Base-by-base conservation (phyloP, 2,329 filamentous ascomycete genomes). In the Capronia epimyces region DNA sequence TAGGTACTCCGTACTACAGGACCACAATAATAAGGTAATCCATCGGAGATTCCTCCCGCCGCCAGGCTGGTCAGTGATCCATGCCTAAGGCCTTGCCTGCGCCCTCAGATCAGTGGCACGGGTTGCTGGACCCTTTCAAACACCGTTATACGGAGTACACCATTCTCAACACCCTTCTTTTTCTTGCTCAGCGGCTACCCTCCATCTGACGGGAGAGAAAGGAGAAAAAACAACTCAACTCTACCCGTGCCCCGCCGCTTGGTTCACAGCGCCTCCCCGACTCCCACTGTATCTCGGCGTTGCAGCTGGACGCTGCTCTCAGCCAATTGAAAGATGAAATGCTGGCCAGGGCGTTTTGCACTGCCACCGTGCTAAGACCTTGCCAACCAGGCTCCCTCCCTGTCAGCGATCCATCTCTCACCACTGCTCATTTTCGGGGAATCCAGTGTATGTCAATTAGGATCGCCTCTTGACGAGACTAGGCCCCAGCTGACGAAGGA, bases 321-420 rank as follows among this genome's bases (percentile, higher is more conserved):
- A 24, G 34, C 53, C 53, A 55, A 55, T 55, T 39, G 48, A 43
- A 43, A 10, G 13, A 24, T 6, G 21, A 34, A 36, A 34, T 20
- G 8, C 18, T 44, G 49, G 45, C 46, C 45, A 49, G 24, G 34
- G 50, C 42, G 36, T 43, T 49, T 55, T 55, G 53, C 53, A 55
- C 53, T 55, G 53, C 53, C 53, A 55, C 53, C 18, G 22, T 49
- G 43, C 49, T 52, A 53, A 52, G 29, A 32, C 34, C 39, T 48
- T 43, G 43, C 34, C 46, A 25, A 46, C 43, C 49, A 55, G 49
- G 53, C 45, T 44, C 27, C 45, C 40, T 48, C 34, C 44, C 43
- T 50, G 47, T 43, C 40, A 21, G 29, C 37, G 24, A 25, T 12
- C 21, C 39, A 42, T 6, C n/a, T 13, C 20, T n/a, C 16, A 39